Evolutionary conservation across 169 alveolate genomes (phyloP).

Genomic region (Eimeria brunetti): DNA sequence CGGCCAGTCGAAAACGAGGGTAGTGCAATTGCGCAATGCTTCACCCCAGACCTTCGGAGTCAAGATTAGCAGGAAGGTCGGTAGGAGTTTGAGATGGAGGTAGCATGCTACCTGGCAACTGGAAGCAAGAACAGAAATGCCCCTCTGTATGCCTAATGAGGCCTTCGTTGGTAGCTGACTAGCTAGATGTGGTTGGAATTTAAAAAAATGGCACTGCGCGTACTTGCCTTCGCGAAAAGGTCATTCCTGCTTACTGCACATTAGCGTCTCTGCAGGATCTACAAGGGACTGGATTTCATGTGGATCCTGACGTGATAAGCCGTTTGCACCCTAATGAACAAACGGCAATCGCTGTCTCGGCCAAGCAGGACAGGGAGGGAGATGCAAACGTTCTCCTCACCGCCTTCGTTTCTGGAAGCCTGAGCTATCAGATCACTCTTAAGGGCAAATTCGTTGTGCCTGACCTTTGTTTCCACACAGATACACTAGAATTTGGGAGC

Average conservation of each 20-base stretch:
- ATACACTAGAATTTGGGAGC: constrained; percentile 93
- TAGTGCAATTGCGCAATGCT: constrained; percentile 86
- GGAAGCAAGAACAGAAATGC: neutral
- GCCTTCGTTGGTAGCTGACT: neutral
- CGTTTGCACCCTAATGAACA: constrained; percentile 86
- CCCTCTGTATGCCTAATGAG: neutral
- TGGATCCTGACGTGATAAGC: constrained; percentile 88
- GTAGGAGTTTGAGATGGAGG: neutral
- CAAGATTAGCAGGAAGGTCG: constrained; percentile 78
- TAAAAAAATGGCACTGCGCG: neutral
- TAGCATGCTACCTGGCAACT: neutral
- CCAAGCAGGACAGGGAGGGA: constrained; percentile 65
- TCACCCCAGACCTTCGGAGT: constrained; percentile 75
- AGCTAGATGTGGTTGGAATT: neutral
- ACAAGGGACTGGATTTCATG: constrained; percentile 86
- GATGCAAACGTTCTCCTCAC: constrained; percentile 32
- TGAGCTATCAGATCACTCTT: constrained; percentile 90
- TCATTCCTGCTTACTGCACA: neutral
- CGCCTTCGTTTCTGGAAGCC: constrained; percentile 87
- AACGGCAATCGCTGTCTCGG: constrained; percentile 27
- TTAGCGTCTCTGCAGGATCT: constrained; percentile 5
- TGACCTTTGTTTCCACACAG: constrained; percentile 89
- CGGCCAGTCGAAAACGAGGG: constrained; percentile 85
- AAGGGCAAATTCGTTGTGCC: constrained; percentile 94
- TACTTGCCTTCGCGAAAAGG: no score